These are phyloP conservation scores for Aspergillus sp. DNA, from an alignment of 2,329 filamentous ascomycete genomes.

Conservation along the genomic window DNA sequence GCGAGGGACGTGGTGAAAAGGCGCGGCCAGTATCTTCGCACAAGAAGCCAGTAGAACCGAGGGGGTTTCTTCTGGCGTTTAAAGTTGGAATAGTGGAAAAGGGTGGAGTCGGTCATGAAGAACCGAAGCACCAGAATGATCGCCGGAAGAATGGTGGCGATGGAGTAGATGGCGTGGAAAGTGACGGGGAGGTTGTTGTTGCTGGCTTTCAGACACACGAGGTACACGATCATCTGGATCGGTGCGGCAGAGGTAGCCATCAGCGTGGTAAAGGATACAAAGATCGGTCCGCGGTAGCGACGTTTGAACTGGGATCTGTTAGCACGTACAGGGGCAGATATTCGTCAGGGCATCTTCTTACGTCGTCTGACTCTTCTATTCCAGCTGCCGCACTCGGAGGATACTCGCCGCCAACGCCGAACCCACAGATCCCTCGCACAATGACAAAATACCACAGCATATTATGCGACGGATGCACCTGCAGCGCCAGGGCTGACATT, in stretches of 20 bases:
- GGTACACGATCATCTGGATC: conserved; percentile 37
- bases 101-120: conserved; percentile 34
- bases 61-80: conserved; percentile 24
- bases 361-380: not conserved
- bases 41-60: not conserved
- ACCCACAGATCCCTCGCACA: conserved; percentile 37
- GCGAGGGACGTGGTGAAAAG: conserved; percentile 33
- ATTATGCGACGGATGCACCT: conserved; percentile 32
- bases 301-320: conserved; percentile 6
- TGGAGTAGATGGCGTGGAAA: conserved; percentile 32
- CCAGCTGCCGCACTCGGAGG: not conserved
- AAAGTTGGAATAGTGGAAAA: conserved; percentile 36
- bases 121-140: conserved; percentile 33
- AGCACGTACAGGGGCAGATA: not conserved
- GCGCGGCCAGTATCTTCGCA: conserved; percentile 15
- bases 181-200: conserved; percentile 33
- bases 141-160: conserved; percentile 34
- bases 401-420: conserved; percentile 10
- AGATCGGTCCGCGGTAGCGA: conserved; percentile 30
- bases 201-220: conserved; percentile 36
- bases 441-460: conserved; percentile 42
- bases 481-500: conserved; percentile 39
- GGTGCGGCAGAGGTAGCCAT: conserved; percentile 36
- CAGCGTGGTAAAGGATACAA: conserved; percentile 36
- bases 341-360: not conserved